Conservation (phyloP, 2,329 filamentous ascomycete species). For the Cercospora citrullina region DNA sequence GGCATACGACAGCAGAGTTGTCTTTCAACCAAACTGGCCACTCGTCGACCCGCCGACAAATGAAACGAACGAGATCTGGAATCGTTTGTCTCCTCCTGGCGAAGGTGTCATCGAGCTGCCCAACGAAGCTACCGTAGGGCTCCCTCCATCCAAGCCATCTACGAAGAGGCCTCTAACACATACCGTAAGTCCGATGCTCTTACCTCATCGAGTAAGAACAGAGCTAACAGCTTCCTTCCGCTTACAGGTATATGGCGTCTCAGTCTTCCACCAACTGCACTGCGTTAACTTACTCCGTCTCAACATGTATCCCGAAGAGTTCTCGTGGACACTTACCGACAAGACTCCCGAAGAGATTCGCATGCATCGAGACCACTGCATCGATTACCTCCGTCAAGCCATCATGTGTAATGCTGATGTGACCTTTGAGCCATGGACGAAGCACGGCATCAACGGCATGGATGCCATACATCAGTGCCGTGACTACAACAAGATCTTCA, state of each 20-base stretch:
- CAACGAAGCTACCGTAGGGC: background rate
- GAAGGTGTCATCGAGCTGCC: background rate
- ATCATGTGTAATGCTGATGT: constrained; percentile 16
- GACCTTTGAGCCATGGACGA: constrained; percentile 6
- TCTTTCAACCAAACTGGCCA: background rate
- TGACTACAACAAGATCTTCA: background rate
- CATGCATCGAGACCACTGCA: constrained; percentile 12
- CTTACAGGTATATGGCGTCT: background rate
- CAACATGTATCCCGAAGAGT: background rate
- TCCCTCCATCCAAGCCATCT: background rate
- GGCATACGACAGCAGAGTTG: background rate
- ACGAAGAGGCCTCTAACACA: background rate
- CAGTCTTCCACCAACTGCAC: background rate
- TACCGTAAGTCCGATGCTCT: background rate
- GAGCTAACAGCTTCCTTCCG: background rate
- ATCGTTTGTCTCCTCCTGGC: background rate
- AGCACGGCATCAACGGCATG: background rate
- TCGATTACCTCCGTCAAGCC: constrained; percentile 13
- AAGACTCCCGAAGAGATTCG: background rate
- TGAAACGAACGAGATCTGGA: background rate
- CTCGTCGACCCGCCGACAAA: background rate
- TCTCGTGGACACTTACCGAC: background rate
- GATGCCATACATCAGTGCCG: constrained; percentile 2
- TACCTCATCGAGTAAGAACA: background rate
- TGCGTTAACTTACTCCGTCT: background rate